Evolutionary conservation across 495 filamentous ascomycete genomes (phyloP), one percentile per base, ranked within the genome.

Genomic region (Penicillium nucicola): DNA sequence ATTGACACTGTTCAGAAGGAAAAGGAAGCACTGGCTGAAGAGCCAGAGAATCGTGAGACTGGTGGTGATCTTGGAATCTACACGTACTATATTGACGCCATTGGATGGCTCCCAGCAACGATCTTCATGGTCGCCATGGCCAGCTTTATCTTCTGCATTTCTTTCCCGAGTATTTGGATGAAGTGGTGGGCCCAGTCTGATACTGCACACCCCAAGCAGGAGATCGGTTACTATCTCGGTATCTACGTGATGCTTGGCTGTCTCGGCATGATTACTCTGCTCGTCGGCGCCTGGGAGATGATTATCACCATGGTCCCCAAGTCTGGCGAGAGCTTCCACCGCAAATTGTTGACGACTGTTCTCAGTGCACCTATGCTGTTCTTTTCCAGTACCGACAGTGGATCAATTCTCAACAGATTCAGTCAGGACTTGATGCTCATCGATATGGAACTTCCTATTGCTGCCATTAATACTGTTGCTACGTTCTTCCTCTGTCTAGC

Each of bases 401-500:
- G 76, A 23, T 52, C 66, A 10, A 77, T 72, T 6, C 61, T 75
- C 20, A 77, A 78, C 56, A 67, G 82, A 28, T 86, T 85, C 63
- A 81, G 77, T 55, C 81, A 85, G 55, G 82, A 85, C 43, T 67
- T 86, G 30, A 70, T 77, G 39, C 70, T 84, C 5, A 77, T 86
- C 18, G 82, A 86, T 57, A 82, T 75, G 62, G 72, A 80, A 33
- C 68, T 72, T 19, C 80, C 76, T 7, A 59, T 74, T 11, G 72
- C 75, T 5, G 74, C 71, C 4, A 62, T 79, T 35, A 79, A 77
- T 44, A 73, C 75, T 11, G 66, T 77, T 43, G 69, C 66, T 34
- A 74, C 71, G 0, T 57, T 75, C 18, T 66, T 80, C 37, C 60
- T 77, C 12, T 77, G 74, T 34, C 49, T 81, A 30, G 72, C 67